Evolutionary conservation across 306 rosid species (phyloP), one percentile per base, ranked within the genome.

Genomic region (Benincasa hispida): DNA sequence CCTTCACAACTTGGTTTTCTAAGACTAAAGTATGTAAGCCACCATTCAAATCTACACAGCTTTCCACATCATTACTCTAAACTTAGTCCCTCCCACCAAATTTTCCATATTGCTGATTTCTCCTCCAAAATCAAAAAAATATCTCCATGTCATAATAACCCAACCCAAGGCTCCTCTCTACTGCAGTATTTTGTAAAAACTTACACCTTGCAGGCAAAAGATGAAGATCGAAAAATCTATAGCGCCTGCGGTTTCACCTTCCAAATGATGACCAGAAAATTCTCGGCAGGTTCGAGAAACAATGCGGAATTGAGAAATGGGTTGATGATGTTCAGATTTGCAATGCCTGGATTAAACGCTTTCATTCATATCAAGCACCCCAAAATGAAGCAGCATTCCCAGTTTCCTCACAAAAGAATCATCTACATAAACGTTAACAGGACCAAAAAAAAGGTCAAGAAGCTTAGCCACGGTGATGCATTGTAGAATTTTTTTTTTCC

Each of bases 31-130:
- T 87, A 83, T 81, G 83, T 84, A 78, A 84, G 42, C 78, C 84
- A 82, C 82, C 79, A 65, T 83, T 83, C 74, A 83, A 85, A 89
- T 88, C 86, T 93, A 93, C 95, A 86, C 77, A 75, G 81, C 85
- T 85, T 88, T 86, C 85, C 56, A 80, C 81, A 82, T 79, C 89
- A 83, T 82, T 78, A 59, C 45, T 60, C 87, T 77, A 80, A 83
- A 75, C 81, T 75, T 58, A 77, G 82, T 81, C 56, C 56, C 83
- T 79, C 77, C 76, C 50, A 50, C 60, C 27, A 73, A 28, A 28
- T 53, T 54, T 75, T 66, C 66, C 67, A 61, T 77, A 74, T 62
- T 11, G 42, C 58, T 42, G 60, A 30, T 77, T 35, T 77, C 76
- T 80, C 63, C 82, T 83, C 87, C 75, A 81, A 30, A 76, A 80